phyloP scores from a whole-genome alignment of 2,329 filamentous ascomycete species.

The Aschersonia sp. region DNA sequence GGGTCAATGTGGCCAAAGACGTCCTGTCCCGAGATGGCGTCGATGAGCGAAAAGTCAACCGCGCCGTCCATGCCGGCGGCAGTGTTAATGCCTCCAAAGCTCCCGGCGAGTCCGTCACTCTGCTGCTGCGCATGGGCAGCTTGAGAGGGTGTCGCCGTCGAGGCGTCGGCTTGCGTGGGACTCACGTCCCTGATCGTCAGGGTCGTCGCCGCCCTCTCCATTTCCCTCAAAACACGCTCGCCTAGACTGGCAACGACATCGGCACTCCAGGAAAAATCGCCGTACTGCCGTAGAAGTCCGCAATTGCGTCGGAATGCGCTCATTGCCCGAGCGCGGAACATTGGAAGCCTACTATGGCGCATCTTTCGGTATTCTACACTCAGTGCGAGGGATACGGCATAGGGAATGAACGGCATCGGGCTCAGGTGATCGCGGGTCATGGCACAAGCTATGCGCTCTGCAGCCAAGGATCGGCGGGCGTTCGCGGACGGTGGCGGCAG shows the following conservation, averaged over 20 bases:
- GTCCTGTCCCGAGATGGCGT: conserved; percentile 32
- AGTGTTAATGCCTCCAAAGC: conserved; percentile 13
- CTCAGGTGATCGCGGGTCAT: conserved; percentile 35
- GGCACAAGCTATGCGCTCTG: conserved; percentile 42
- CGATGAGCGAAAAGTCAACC: conserved; percentile 26
- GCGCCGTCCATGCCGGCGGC: conserved; percentile 16
- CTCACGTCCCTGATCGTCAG: conserved; percentile 23
- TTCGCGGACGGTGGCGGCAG: conserved; percentile 35
- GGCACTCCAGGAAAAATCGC: conserved; percentile 44
- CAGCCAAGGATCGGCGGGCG: conserved; percentile 40
- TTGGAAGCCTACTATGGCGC: conserved; percentile 43
- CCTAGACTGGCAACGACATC: conserved; percentile 39
- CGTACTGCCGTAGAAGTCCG: conserved; percentile 34
- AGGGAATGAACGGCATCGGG: conserved; percentile 44
- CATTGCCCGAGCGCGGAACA: conserved; percentile 42
- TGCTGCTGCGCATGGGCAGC: conserved; percentile 3
- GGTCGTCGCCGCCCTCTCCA: conserved; percentile 36
- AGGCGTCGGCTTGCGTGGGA: conserved; percentile 10
- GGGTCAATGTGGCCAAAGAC: conserved; percentile 41
- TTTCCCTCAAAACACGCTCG: conserved; percentile 38
- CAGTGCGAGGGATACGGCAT: conserved; percentile 44
- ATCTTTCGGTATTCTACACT: conserved; percentile 50
- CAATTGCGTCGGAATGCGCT: conserved; percentile 40
- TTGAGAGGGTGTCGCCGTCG: conserved; percentile 2
- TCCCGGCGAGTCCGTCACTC: conserved; percentile 8